Base-by-base conservation (phyloP, 1,284 basidiomycete species). In the Meripilus lineatus region DNA sequence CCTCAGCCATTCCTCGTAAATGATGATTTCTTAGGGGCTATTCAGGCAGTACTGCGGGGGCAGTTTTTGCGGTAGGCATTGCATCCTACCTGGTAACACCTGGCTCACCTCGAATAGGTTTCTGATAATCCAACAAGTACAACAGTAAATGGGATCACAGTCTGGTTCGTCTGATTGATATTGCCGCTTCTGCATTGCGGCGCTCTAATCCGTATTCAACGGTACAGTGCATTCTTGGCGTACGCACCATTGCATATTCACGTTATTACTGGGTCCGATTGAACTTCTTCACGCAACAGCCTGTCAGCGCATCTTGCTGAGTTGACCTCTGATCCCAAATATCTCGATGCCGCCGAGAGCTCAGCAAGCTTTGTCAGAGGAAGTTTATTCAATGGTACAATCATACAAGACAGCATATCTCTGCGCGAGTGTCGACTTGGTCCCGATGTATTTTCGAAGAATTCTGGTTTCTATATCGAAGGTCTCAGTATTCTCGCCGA, bases 231-330 rank as follows among this genome's bases (percentile, higher is more conserved):
- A 4, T 36, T 36, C 22, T 26, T 18, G 13, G 21, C 38, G 38
- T 39, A 23, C 17, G 35, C n/a, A n/a, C n/a, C n/a, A n/a, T n/a
- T n/a, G n/a, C n/a, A n/a, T n/a, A n/a, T n/a, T n/a, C n/a, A n/a
- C n/a, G n/a, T n/a, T n/a, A n/a, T n/a, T n/a, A n/a, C n/a, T n/a
- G n/a, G n/a, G n/a, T n/a, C n/a, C n/a, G n/a, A n/a, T 4, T 11
- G 11, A 39, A 22, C 4, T 18, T 23, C 15, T 4, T 6, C 11
- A 11, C n/a, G 8, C n/a, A n/a, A 13, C 17, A 46, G 45, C 13
- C 40, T 46, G 21, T 46, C 45, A 13, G 45, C 45, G 3, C 34
- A 42, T 26, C 39, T 46, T 4, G 41, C 23, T 32, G 45, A 46
- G 32, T 22, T 13, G 13, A 46, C 45, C 13, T 20, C 17, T 10